A percentile compares a stretch with the other conserved stretches of the same genome.
These are phyloP conservation scores for Phaffomyces thermotolerans DNA, from an alignment of 805 yeast genomes.

Conservation along the genomic window DNA sequence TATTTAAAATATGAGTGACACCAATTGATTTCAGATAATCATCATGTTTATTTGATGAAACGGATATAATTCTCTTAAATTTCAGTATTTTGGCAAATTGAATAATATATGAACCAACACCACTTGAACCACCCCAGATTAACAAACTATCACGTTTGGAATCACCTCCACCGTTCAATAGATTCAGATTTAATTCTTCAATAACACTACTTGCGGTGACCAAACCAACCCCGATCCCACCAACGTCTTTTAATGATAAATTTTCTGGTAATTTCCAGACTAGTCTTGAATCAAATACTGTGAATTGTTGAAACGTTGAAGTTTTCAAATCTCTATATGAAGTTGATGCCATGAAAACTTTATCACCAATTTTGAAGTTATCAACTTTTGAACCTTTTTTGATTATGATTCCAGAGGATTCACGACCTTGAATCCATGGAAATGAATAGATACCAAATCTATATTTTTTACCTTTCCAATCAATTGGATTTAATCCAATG, in stretches of 20 bases:
- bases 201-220: constrained; percentile 35
- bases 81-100: constrained; percentile 36
- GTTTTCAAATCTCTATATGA: constrained; percentile 40
- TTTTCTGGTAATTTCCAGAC: constrained; percentile 37
- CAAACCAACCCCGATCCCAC: constrained; percentile 41
- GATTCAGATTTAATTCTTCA: constrained; percentile 20
- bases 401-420: constrained; percentile 35
- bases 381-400: constrained; percentile 29
- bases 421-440: constrained; percentile 47
- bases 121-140: constrained; percentile 45
- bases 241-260: constrained; percentile 32
- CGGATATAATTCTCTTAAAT: constrained; percentile 32
- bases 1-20: constrained; percentile 35
- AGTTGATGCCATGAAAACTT: constrained; percentile 39
- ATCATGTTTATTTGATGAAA: constrained; percentile 36
- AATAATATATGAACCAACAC: constrained; percentile 37
- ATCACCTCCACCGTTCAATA: constrained; percentile 1
- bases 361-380: constrained; percentile 27
- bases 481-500: constrained; percentile 41
- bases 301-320: constrained; percentile 40
- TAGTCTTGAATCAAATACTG: constrained; percentile 36
- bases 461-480: constrained; percentile 42
- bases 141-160: constrained; percentile 19
- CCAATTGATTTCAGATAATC: constrained; percentile 32
- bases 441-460: constrained; percentile 39